Evolutionary conservation across 2,329 filamentous ascomycete genomes (phyloP), one percentile per base, ranked within the genome.

Genomic region (Cercospora brassicicola): DNA sequence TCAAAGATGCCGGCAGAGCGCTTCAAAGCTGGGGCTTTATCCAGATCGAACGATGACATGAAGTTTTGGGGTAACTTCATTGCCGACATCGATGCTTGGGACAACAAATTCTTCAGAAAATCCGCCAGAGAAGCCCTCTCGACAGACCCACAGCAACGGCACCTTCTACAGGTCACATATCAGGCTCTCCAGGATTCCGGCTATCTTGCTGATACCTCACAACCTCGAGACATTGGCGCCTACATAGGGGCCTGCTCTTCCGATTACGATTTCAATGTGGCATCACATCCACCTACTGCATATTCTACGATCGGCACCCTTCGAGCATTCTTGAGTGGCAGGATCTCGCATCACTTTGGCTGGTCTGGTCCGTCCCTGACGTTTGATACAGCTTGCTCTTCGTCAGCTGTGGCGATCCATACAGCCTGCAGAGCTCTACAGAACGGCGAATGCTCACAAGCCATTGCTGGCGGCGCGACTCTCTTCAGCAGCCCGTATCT

Each of bases 191-290:
- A 79, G 26, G 69, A 74, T 39, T 73, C 77, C 1, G 78, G 77
- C 7, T 78, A 79, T 33, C 76, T 76, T 4, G 33, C 28, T 8
- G 5, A 11, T 31, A 0, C 8, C 28, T 20, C 55, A 9, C 65
- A 2, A 80, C 84, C 60, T 83, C 84, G 67, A 78, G 82, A 30
- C 57, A 69, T 82, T 0, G 83, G 82, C 2, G 28, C 55, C 8
- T 84, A 79, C 56, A 69, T 84, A 1, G 81, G 82, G 6, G 63
- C 73, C 4, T 75, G 76, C 30, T 71, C 67, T 0, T 71, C 67
- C 1, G 81, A 84, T 60, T 84, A 84, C 67, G 78, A 83, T 18
- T 78, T 79, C 39, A 83, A 84, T 60, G 69, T 82, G 0, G 76
- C 76, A 3, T 60, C 77, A 31, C 74, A 83, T 39, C 53, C 75